Evolutionary conservation across 2,329 filamentous ascomycete genomes (phyloP).

Genomic region (Domatiomyces catenatus): DNA sequence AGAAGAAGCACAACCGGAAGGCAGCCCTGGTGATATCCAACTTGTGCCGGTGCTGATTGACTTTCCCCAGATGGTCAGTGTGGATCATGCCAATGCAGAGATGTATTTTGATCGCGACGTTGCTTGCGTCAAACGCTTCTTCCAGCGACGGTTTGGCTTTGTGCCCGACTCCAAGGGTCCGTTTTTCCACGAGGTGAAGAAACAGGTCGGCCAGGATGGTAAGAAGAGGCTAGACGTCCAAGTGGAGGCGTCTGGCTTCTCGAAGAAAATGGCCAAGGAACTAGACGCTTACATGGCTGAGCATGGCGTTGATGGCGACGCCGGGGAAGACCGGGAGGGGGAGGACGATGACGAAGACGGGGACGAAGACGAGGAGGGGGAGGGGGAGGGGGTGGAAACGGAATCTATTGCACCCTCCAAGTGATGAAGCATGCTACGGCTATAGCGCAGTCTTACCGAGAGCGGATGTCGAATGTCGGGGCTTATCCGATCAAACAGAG

Average conservation of each 20-base stretch:
- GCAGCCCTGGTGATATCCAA: constrained; percentile 11
- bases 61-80: constrained; percentile 95
- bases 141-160: constrained; percentile 78
- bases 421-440: too few relatives aligned
- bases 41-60: constrained; percentile 81
- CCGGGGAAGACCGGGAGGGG: constrained; percentile 21
- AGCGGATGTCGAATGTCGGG: too few relatives aligned
- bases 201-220: constrained; percentile 50
- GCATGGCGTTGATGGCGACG: constrained; percentile 42
- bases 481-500: too few relatives aligned
- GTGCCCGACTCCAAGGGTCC: constrained; percentile 67
- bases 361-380: constrained; percentile 26
- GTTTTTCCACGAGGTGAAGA: constrained; percentile 70
- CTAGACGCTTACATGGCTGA: constrained; percentile 78
- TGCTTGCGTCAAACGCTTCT: constrained; percentile 88
- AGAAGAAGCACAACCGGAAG: constrained; percentile 37
- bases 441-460: too few relatives aligned
- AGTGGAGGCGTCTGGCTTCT: constrained; percentile 87
- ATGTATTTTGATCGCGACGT: constrained; percentile 98
- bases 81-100: constrained; percentile 82
- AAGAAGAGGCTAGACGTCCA: constrained; percentile 61
- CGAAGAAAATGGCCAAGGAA: constrained; percentile 91
- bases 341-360: constrained; percentile 24
- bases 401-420: not conserved
- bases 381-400: constrained; percentile 14